Evolutionary conservation across 805 yeast genomes (phyloP).

Genomic region (Wickerhamiella parazyma): DNA sequence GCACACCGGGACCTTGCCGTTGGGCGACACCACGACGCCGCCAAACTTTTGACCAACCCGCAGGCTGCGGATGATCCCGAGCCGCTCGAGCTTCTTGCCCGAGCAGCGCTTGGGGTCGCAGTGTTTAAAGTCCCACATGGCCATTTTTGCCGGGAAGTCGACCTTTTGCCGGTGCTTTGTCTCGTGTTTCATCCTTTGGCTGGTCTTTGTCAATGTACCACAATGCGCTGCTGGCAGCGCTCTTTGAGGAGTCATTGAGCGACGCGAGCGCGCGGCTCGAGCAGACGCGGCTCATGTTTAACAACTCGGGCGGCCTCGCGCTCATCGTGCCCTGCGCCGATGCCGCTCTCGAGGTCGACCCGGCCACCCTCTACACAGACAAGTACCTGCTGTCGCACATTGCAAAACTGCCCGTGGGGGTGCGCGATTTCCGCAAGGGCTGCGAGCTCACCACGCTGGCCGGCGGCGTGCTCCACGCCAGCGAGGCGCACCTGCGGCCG

Average conservation of each 20-base stretch:
- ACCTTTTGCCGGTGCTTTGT: conserved; percentile 16
- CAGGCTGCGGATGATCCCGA: conserved; percentile 66
- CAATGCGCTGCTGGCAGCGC: conserved; percentile 16
- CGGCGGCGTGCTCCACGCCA: neutral
- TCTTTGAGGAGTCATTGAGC: conserved; percentile 14
- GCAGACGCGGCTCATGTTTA: conserved; percentile 8
- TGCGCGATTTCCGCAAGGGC: conserved; percentile 5
- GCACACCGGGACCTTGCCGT: conserved; percentile 79
- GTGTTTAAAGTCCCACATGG: conserved; percentile 98
- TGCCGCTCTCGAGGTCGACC: conserved; percentile 2
- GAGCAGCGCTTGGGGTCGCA: conserved; percentile 97
- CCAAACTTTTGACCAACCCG: conserved; percentile 88
- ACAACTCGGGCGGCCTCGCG: conserved; percentile 8
- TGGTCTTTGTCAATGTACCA: conserved; percentile 8
- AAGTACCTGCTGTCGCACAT: conserved; percentile 17
- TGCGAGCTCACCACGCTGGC: conserved; percentile 3
- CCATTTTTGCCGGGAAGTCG: conserved; percentile 67
- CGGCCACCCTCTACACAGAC: conserved; percentile 14
- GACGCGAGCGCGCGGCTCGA: conserved; percentile 13
- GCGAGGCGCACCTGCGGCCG: conserved; percentile 5
- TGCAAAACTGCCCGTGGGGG: conserved; percentile 5
- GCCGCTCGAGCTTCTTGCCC: conserved; percentile 82
- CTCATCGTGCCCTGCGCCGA: conserved; percentile 15
- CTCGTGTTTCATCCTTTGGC: conserved; percentile 10
- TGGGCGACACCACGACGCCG: conserved; percentile 87